Evolutionary conservation across 805 yeast genomes (phyloP).

Genomic region (Cyberlindnera amylophila): DNA sequence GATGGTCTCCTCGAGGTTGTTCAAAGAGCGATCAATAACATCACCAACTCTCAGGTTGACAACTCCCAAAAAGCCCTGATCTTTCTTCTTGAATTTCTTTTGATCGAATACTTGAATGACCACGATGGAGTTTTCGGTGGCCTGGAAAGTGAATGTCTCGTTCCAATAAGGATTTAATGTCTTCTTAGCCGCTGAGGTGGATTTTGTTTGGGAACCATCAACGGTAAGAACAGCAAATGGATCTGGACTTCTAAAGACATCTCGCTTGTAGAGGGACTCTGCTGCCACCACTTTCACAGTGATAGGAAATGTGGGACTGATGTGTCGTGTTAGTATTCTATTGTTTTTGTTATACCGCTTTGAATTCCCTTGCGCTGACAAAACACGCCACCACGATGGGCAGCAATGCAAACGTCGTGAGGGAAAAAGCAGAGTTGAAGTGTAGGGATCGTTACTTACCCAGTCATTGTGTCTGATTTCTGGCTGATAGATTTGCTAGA

Average conservation of each 20-base stretch:
- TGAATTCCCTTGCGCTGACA: neutral
- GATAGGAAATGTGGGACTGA: constrained; percentile 18
- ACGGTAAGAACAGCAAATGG: constrained; percentile 97
- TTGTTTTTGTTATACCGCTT: neutral
- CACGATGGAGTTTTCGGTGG: constrained; percentile 74
- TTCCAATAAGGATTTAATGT: constrained; percentile 98
- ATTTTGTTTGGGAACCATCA: constrained; percentile 95
- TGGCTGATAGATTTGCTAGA: neutral
- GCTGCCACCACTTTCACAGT: constrained; percentile 85
- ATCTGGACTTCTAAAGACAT: constrained; percentile 92
- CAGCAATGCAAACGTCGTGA: neutral
- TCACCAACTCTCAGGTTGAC: constrained; percentile 89
- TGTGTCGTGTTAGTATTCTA: constrained; percentile 18
- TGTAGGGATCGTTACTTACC: constrained; percentile 2
- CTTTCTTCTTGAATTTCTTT: constrained; percentile 95
- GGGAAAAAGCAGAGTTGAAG: neutral
- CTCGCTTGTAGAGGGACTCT: constrained; percentile 91
- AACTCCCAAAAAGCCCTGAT: constrained; percentile 97
- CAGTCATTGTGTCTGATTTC: constrained; percentile 2
- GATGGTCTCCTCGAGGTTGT: constrained; percentile 69
- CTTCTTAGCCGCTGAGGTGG: constrained; percentile 89
- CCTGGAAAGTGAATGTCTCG: constrained; percentile 77
- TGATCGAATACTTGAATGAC: constrained; percentile 96
- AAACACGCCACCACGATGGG: neutral
- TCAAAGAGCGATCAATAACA: constrained; percentile 61